Percentiles rank a stretch among this genome's conserved stretches.
Conservation (phyloP, 1,139 yeast species). For the Taiozyma sp. region DNA sequence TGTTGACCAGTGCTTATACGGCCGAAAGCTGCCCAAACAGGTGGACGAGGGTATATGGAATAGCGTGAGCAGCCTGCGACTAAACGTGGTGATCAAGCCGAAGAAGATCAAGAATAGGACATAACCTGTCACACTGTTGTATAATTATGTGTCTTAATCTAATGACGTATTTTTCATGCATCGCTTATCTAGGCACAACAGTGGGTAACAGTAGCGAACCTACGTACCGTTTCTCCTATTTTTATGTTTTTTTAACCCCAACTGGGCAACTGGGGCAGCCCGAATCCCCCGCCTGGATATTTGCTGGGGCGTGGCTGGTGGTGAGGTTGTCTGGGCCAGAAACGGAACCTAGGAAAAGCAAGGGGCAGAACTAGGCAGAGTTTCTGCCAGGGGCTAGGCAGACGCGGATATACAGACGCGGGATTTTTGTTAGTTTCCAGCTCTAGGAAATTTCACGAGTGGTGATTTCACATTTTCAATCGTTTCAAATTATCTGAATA, state of each 20-base stretch:
- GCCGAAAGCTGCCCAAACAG: conserved; percentile 75
- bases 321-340: not conserved
- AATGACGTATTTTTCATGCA: not conserved
- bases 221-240: not conserved
- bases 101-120: conserved; percentile 6
- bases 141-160: no score
- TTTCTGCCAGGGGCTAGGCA: no score
- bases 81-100: conserved; percentile 29
- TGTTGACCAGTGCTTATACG: conserved; percentile 93
- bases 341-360: not conserved
- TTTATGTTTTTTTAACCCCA: not conserved
- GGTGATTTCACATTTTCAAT: not conserved
- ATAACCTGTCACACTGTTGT: not conserved
- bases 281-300: not conserved
- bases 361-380: not conserved
- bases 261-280: not conserved
- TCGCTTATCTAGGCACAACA: not conserved
- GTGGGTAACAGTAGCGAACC: not conserved
- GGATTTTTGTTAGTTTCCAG: no score
- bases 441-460: no score
- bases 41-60: conserved; percentile 61
- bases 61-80: conserved; percentile 45
- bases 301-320: not conserved
- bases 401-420: no score
- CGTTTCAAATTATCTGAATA: no score